Evolutionary conservation across 257 asterid genomes (phyloP), one percentile per base, ranked within the genome.

Genomic region (Penstemon newberryi): DNA sequence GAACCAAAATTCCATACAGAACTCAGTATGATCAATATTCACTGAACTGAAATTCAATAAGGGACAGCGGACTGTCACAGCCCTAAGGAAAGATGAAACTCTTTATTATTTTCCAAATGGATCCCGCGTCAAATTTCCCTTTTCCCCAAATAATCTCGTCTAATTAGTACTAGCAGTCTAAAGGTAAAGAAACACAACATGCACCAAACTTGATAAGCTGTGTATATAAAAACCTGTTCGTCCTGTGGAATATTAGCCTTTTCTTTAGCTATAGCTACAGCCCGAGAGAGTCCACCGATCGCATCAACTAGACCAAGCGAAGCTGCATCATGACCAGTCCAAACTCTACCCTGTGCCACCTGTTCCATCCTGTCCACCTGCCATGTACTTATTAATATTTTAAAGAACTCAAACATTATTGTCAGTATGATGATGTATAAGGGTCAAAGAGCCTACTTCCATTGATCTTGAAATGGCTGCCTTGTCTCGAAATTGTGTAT

Each of bases 231-330:
- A 10, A 84, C 96, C 96, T 84, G 77, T 66, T 65, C 70, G 37
- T 84, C 89, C 73, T 70, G 81, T 44, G 91, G 86, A 75, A 89
- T 81, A 71, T 86, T 83, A 46, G 94, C 96, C 82, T 83, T 86
- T 65, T 81, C 82, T 75, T 89, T 89, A 50, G 96, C 96, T 70
- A 89, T 89, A 39, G 96, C 94, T 56, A 89, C 85, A 65, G 96
- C 87, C 58, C 85, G 86, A 66, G 86, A 83, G 55, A 86, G 67
- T 43, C 96, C 96, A n/a, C 96, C 93, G 42, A 89, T 79, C 37
- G 94, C 93, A 81, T 89, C 96, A 73, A 89, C 82, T 13, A 89
- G 87, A 61, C 96, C 91, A 13, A 80, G 84, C 44, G 83, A 74
- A 71, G 80, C 86, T 37, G 96, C 93, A 73, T 86, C 93, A 46